Base-by-base conservation (phyloP, 1,139 yeast genomes). In the Blastobotrys capitulatus region DNA sequence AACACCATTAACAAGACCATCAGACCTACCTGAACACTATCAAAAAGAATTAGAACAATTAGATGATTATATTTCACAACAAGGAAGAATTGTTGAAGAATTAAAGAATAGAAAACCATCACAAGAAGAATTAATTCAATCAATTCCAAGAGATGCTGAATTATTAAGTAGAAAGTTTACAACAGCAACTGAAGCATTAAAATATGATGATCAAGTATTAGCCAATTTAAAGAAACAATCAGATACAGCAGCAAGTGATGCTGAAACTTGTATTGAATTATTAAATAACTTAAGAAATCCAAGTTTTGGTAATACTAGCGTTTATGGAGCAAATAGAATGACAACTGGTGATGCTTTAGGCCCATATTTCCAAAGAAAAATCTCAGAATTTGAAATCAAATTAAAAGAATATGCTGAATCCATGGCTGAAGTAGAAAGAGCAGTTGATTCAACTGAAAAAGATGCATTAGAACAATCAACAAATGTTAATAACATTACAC, bases 141-240 rank as follows among this genome's bases (percentile, higher is more conserved):
- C 95, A 49, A 83, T 92, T 43, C 96, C 97, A 15, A 77, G 86
- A 52, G 98, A 94, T 63, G 83, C 87, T 37, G 80, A 79, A 57
- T 87, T 83, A 58, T 69, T 92, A 52, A 76, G 76, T 49, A 76
- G 82, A 58, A 82, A 82, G 59, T 73, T 80, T 49, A 70, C 78
- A 19, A 78, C 87, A 1, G 80, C 86, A 10, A 78, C 76, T 51
- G 90, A 83, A 64, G 89, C 92, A 6, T 73, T 86, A 47, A 78
- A 76, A 49, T 79, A 76, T 60, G 94, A 86, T 63, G 72, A 82
- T 50, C 76, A 79, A 18, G 82, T 79, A 48, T 68, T 77, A 34
- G 68, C 69, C 19, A 63, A 63, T 27, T 68, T 77, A 57, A 76
- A 75, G 48, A 54, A 58, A 27, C 60, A 59, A 16, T 62, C 77